Percentiles rank a stretch among this genome's conserved stretches.
Conservation (phyloP, 495 filamentous ascomycete species). For the Hamigera avellanea region DNA sequence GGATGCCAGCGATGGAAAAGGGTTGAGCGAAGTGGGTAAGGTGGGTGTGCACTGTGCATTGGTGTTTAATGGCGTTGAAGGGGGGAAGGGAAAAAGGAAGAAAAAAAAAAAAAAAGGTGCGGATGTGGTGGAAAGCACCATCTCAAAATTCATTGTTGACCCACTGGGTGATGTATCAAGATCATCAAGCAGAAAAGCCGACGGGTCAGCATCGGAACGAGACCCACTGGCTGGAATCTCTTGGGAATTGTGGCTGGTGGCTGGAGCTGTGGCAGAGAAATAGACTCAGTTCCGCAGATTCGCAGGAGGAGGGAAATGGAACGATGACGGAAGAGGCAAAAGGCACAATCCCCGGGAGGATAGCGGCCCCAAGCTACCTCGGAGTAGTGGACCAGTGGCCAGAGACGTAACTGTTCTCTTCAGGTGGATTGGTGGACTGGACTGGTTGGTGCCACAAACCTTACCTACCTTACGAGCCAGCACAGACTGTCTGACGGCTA, state of each 20-base stretch:
- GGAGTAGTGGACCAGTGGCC: too few species aligned
- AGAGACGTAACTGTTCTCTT: too few species aligned
- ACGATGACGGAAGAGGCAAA: constrained; percentile 29
- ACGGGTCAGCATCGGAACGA: constrained; percentile 16
- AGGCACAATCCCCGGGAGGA: constrained; percentile 7
- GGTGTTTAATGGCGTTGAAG: constrained; percentile 2
- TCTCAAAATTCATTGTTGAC: too few species aligned
- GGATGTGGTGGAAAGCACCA: neutral
- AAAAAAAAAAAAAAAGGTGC: constrained; percentile 4
- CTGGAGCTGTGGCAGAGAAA: constrained; percentile 3
- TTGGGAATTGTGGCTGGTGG: constrained; percentile 6
- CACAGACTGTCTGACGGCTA: constrained; percentile 1
- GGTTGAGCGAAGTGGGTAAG: too few species aligned
- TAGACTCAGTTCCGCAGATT: neutral
- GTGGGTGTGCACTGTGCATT: too few species aligned
- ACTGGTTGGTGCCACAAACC: too few species aligned
- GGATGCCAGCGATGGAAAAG: too few species aligned
- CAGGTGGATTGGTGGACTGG: too few species aligned
- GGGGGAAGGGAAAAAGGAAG: constrained; percentile 1
- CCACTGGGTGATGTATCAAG: constrained; percentile 20
- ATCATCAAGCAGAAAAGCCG: constrained; percentile 13
- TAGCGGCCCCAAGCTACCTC: too few species aligned
- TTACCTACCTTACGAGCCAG: neutral
- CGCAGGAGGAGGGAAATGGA: neutral
- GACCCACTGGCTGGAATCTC: constrained; percentile 6